Conservation (phyloP, 495 filamentous ascomycete genomes). For the Penicillium arizonense region DNA sequence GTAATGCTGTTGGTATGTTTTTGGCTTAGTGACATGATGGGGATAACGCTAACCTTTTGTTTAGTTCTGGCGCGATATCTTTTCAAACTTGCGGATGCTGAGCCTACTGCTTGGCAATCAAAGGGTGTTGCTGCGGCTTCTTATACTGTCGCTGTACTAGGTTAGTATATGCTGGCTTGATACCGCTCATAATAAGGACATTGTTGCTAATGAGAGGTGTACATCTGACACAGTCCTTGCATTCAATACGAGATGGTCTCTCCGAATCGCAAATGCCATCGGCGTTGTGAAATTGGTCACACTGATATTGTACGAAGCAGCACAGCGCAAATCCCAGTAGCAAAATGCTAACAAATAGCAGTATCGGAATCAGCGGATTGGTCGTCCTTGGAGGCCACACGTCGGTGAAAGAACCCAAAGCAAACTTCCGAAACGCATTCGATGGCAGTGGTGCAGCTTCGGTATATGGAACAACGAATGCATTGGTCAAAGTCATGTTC, state of each 20-base stretch:
- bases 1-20: slow-evolving; percentile 50
- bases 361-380: slow-evolving; percentile 56
- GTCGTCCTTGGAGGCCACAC: slow-evolving; percentile 61
- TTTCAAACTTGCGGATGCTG: slow-evolving; percentile 45
- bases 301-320: slow-evolving; percentile 47
- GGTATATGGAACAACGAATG: slow-evolving; percentile 57
- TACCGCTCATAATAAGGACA: background rate
- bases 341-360: slow-evolving; percentile 9
- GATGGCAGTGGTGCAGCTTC: slow-evolving; percentile 45
- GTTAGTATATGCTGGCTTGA: slow-evolving; percentile 5
- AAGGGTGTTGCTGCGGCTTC: slow-evolving; percentile 63
- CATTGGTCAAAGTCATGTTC: slow-evolving; percentile 62
- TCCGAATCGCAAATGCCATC: slow-evolving; percentile 53
- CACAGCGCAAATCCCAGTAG: background rate
- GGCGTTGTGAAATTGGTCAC: slow-evolving; percentile 55
- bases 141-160: slow-evolving; percentile 53
- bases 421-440: slow-evolving; percentile 60
- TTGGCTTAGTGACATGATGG: no score
- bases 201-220: background rate
- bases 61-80: slow-evolving; percentile 55
- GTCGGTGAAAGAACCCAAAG: slow-evolving; percentile 50
- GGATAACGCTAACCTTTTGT: background rate
- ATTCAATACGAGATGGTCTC: slow-evolving; percentile 55
- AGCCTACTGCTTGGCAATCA: slow-evolving; percentile 53
- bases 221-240: slow-evolving; percentile 36